Base-by-base conservation (phyloP, 2,329 filamentous ascomycete genomes). In the Fusarium pseudograminearum region DNA sequence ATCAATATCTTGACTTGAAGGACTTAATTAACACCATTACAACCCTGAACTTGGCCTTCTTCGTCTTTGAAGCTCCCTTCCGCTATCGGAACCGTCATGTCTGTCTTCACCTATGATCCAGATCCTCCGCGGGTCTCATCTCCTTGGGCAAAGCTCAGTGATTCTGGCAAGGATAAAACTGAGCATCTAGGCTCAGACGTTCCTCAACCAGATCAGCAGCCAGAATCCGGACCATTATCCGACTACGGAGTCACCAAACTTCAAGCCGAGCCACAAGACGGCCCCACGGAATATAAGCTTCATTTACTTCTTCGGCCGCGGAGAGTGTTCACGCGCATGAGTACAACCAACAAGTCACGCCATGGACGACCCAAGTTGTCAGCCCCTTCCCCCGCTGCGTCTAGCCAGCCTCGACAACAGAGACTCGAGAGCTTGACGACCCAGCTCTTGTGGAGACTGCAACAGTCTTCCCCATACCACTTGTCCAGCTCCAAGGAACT, bases 201-300 rank as follows among this genome's bases (percentile, higher is more conserved):
- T 68, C 65, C 63, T 65, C 63, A 70, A 76, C 22, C 78, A 78
- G 55, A 61, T 12, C 52, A 64, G 47, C 53, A 61, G 31, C 55
- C 58, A 20, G 65, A 73, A 44, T 76, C 82, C 8, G 82, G 81
- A n/a, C 73, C 84, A 10, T 80, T 88, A 15, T 85, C 85, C 7
- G 87, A 91, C 57, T 90, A 89, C 77, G 87, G 86, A 2, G 87
- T 96, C 46, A 91, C 90, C 45, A 93, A 91, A 75, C 83, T 99
- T 18, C 91, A 94, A 68, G 91, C 95, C 15, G 96, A 99, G 78
- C 95, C 95, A 8, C 94, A 98, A 77, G 91, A 97, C 68, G 96
- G 96, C 0, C 94, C 96, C 20, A 97, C 93, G 1, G 96, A 99
- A 80, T 99, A 99, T 82, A 99, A 99, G 79, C 82, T 99, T 44